Conservation (phyloP, 257 asterid species). For the Fraxinus cuspidata region DNA sequence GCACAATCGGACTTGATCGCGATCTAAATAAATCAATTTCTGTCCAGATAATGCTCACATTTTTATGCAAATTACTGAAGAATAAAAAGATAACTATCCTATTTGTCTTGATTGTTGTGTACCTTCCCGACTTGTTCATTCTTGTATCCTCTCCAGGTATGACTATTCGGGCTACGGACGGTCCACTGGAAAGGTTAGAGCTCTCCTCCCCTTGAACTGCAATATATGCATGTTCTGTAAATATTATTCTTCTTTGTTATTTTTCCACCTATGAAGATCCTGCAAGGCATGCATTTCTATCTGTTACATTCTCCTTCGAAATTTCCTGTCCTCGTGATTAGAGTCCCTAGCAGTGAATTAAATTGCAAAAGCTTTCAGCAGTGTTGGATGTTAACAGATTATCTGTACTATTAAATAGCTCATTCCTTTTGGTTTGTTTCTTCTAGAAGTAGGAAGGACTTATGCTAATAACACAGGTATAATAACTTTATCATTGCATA, state of each 20-base stretch:
- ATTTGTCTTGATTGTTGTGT: slow-evolving; percentile 18
- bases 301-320: background rate
- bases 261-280: background rate
- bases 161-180: slow-evolving; percentile 98
- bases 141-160: slow-evolving; percentile 54
- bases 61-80: background rate
- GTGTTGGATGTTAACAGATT: background rate
- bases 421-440: background rate
- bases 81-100: background rate
- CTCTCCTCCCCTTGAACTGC: slow-evolving; percentile 21
- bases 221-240: background rate
- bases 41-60: background rate
- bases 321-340: background rate
- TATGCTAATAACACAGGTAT: background rate
- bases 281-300: background rate
- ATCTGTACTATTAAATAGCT: background rate
- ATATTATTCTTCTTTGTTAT: background rate
- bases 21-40: background rate
- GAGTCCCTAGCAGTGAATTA: background rate
- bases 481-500: background rate
- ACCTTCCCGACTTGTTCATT: slow-evolving; percentile 26
- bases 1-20: background rate
- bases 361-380: background rate
- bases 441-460: background rate
- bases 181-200: slow-evolving; percentile 94